These are phyloP conservation scores for Fusarium sp. DNA, from an alignment of 2,329 filamentous ascomycete species.

Conservation along the genomic window DNA sequence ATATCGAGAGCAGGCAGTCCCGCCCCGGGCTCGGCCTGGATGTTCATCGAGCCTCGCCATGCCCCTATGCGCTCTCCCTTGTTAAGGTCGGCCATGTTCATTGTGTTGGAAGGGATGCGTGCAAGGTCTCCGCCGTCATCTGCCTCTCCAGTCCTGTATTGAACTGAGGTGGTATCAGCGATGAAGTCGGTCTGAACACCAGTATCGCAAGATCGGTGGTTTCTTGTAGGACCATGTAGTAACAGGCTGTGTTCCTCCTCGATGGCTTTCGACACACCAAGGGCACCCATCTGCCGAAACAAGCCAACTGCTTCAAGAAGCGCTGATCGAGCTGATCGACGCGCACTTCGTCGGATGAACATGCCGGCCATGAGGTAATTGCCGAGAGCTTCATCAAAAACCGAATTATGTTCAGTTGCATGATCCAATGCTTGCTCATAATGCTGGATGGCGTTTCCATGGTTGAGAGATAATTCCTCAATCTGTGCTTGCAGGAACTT, in stretches of 20 bases:
- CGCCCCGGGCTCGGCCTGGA: constrained; percentile 67
- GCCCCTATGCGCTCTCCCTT: constrained; percentile 70
- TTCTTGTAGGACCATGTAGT: constrained; percentile 71
- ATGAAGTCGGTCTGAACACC: constrained; percentile 79
- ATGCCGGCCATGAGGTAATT: constrained; percentile 81
- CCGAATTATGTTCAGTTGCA: constrained; percentile 73
- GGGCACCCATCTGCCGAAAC: constrained; percentile 76
- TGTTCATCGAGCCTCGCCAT: constrained; percentile 71
- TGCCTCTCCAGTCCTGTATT: constrained; percentile 62
- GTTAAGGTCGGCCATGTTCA: constrained; percentile 59
- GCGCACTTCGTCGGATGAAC: constrained; percentile 73
- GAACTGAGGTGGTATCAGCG: constrained; percentile 64
- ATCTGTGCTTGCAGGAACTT: constrained; percentile 76
- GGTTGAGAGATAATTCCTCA: constrained; percentile 69
- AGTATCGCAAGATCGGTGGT: constrained; percentile 70
- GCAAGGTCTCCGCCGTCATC: constrained; percentile 59
- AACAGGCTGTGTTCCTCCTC: constrained; percentile 76
- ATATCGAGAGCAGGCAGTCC: constrained; percentile 83
- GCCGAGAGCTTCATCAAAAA: constrained; percentile 78
- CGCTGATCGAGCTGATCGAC: constrained; percentile 76
- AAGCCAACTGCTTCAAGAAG: constrained; percentile 75
- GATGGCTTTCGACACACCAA: constrained; percentile 75
- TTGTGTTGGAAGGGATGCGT: constrained; percentile 57
- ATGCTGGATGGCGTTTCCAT: constrained; percentile 68
- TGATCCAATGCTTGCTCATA: constrained; percentile 82